A percentile compares a stretch with the other conserved stretches of the same genome.
Evolutionary conservation across 768 basidiomycete species (phyloP).

Genomic region (Mycena galericulata): DNA sequence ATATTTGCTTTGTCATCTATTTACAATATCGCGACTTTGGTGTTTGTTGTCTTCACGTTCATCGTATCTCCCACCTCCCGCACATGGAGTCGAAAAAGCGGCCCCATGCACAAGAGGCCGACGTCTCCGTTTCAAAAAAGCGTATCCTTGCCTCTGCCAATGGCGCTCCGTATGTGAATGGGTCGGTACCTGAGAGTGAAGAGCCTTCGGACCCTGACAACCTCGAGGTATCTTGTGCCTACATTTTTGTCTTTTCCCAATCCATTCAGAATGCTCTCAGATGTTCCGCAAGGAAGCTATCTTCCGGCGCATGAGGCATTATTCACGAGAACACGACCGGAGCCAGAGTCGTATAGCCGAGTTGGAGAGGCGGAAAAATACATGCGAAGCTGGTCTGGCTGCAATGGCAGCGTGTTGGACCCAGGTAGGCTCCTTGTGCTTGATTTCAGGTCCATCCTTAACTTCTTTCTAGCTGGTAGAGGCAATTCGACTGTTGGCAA

Average conservation of each 20-base stretch:
- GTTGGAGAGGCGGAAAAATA: slow-evolving; percentile 72
- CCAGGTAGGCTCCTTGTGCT: slow-evolving; percentile 60
- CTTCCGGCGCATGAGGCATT: slow-evolving; percentile 86
- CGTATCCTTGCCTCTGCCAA: slow-evolving; percentile 62
- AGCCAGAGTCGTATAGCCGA: slow-evolving; percentile 70
- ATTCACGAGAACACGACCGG: slow-evolving; percentile 80
- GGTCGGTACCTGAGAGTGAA: slow-evolving; percentile 54
- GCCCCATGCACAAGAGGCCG: slow-evolving; percentile 63
- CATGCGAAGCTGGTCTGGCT: slow-evolving; percentile 77
- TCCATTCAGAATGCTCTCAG: slow-evolving; percentile 52
- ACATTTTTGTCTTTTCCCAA: slow-evolving; percentile 14
- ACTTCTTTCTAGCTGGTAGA: slow-evolving; percentile 66
- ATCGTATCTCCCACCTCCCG: slow-evolving; percentile 23
- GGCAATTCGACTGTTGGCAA: slow-evolving; percentile 70
- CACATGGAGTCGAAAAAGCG: slow-evolving; percentile 72
- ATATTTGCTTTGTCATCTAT: slow-evolving; percentile 37
- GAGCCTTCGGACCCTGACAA: slow-evolving; percentile 66
- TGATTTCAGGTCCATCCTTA: slow-evolving; percentile 17
- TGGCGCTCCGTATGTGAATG: slow-evolving; percentile 68
- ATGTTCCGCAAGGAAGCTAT: slow-evolving; percentile 90
- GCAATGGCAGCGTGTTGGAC: slow-evolving; percentile 86
- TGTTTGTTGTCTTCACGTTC: slow-evolving; percentile 22
- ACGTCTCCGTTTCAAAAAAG: slow-evolving; percentile 65
- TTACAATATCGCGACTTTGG: slow-evolving; percentile 25
- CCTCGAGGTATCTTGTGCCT: slow-evolving; percentile 67